A percentile compares a stretch with the other conserved stretches of the same genome.
These are phyloP conservation scores for Emergomyces pasteurianus DNA, from an alignment of 2,329 filamentous ascomycete species.

Conservation along the genomic window DNA sequence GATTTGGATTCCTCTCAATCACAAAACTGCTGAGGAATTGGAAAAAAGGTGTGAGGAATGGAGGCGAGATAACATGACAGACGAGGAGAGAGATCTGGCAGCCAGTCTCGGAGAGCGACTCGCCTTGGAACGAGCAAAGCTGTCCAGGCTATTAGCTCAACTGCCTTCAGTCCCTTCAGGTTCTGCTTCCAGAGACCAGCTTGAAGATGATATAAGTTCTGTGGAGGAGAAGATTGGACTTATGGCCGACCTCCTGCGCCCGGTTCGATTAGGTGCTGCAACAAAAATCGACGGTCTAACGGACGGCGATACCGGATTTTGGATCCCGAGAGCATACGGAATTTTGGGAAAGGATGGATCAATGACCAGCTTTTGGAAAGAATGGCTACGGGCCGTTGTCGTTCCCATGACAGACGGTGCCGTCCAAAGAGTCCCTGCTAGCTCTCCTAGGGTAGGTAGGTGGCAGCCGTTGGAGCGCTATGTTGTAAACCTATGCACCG, in stretches of 20 bases:
- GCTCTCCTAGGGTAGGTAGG: conserved; percentile 77
- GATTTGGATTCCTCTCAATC: conserved; percentile 80
- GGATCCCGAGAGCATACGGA: conserved; percentile 89
- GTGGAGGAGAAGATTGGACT: conserved; percentile 95
- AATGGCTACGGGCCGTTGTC: conserved; percentile 89
- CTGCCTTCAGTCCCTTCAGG: conserved; percentile 72
- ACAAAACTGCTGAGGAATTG: conserved; percentile 66
- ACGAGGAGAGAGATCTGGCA: conserved; percentile 87
- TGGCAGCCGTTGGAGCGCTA: conserved; percentile 97
- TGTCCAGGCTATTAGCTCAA: conserved; percentile 76
- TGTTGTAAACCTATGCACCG: conserved; percentile 90
- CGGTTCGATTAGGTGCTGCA: conserved; percentile 83
- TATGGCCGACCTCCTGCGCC: conserved; percentile 91
- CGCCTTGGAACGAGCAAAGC: conserved; percentile 73
- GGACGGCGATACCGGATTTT: conserved; percentile 87
- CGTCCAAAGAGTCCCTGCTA: conserved; percentile 70
- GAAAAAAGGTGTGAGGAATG: conserved; percentile 67
- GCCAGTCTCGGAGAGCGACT: conserved; percentile 82
- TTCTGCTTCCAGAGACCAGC: conserved; percentile 63
- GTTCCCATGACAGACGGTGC: conserved; percentile 89
- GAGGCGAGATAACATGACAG: conserved; percentile 93
- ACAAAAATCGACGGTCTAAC: conserved; percentile 96
- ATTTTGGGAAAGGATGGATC: conserved; percentile 75
- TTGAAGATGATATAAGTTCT: conserved; percentile 89
- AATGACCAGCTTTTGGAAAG: conserved; percentile 91